Evolutionary conservation across 257 asterid genomes (phyloP).

Genomic region (Perilla frutescens): DNA sequence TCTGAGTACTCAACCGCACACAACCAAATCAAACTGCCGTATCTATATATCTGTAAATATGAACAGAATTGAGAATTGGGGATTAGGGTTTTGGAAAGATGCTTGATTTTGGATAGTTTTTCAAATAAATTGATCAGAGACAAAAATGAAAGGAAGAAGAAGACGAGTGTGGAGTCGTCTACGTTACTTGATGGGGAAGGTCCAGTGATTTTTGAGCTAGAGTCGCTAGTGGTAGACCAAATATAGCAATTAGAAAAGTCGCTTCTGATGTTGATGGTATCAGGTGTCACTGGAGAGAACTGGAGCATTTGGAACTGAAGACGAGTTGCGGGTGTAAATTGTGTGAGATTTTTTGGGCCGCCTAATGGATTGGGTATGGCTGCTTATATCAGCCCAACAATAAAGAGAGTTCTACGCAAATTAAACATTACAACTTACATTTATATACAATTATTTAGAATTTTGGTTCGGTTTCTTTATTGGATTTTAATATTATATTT

Average conservation of each 20-base stretch:
- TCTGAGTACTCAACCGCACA: slow-evolving; percentile 45
- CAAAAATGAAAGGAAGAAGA: slow-evolving; percentile 24
- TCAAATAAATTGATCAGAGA: slow-evolving; percentile 2
- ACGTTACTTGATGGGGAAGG: slow-evolving; percentile 21
- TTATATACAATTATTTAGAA: too few relatives aligned
- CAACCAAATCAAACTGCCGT: not conserved
- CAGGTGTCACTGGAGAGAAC: slow-evolving; percentile 25
- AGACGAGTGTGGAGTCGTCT: slow-evolving; percentile 30
- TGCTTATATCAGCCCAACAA: not conserved
- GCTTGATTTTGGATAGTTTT: slow-evolving; percentile 28
- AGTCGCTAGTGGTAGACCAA: slow-evolving; percentile 6
- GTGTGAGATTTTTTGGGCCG: not conserved
- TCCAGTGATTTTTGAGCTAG: slow-evolving; percentile 27
- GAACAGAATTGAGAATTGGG: slow-evolving; percentile 3
- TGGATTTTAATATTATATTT: too few relatives aligned
- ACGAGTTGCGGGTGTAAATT: not conserved
- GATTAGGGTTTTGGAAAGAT: slow-evolving; percentile 19
- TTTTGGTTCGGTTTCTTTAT: too few relatives aligned
- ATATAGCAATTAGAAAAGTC: not conserved
- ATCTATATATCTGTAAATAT: not conserved
- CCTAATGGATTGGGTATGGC: not conserved
- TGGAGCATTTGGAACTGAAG: slow-evolving; percentile 32
- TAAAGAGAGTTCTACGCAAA: too few relatives aligned
- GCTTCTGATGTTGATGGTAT: not conserved
- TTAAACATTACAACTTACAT: too few relatives aligned